Percentiles rank a stretch among this genome's conserved stretches.
Evolutionary conservation across 2,329 filamentous ascomycete genomes (phyloP).

Genomic region (Colletotrichum tropicale): DNA sequence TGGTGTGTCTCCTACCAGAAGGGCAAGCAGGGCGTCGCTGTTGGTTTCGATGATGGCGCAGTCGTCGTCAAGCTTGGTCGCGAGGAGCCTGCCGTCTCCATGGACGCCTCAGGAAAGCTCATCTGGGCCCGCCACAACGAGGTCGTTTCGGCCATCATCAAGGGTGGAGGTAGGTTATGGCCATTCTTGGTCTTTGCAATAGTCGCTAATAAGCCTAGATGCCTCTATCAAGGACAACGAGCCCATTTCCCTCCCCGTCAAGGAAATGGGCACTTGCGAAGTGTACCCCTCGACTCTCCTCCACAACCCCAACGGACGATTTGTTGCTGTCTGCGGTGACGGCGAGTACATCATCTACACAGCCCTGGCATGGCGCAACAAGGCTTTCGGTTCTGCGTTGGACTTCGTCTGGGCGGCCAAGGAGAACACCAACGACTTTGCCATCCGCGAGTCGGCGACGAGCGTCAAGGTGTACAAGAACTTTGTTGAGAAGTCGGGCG

Average conservation of each 20-base stretch:
- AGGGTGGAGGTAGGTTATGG: constrained; percentile 68
- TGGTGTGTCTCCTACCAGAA: constrained; percentile 98
- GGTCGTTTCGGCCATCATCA: constrained; percentile 93
- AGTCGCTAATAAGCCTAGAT: constrained; percentile 55
- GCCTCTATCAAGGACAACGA: constrained; percentile 84
- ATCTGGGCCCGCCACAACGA: constrained; percentile 97
- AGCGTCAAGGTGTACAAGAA: constrained; percentile 98
- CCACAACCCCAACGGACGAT: constrained; percentile 94
- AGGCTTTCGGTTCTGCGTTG: constrained; percentile 92
- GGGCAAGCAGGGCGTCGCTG: constrained; percentile 90
- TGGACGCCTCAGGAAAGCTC: constrained; percentile 95
- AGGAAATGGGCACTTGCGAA: constrained; percentile 95
- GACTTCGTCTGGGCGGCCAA: constrained; percentile 98
- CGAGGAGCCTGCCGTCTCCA: constrained; percentile 96
- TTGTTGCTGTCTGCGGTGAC: constrained; percentile 83
- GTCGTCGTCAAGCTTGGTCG: constrained; percentile 98
- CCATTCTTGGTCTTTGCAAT: not conserved
- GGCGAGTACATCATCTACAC: constrained; percentile 99
- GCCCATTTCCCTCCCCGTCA: constrained; percentile 84
- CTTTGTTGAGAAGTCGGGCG: constrained; percentile 89
- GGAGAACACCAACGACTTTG: constrained; percentile 98
- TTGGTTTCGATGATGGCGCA: constrained; percentile 97
- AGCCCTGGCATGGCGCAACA: constrained; percentile 94
- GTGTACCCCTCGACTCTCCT: constrained; percentile 94
- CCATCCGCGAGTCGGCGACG: constrained; percentile 91